phyloP scores from a whole-genome alignment of 2,329 filamentous ascomycete species.

The Chrysoporthe cubensis region DNA sequence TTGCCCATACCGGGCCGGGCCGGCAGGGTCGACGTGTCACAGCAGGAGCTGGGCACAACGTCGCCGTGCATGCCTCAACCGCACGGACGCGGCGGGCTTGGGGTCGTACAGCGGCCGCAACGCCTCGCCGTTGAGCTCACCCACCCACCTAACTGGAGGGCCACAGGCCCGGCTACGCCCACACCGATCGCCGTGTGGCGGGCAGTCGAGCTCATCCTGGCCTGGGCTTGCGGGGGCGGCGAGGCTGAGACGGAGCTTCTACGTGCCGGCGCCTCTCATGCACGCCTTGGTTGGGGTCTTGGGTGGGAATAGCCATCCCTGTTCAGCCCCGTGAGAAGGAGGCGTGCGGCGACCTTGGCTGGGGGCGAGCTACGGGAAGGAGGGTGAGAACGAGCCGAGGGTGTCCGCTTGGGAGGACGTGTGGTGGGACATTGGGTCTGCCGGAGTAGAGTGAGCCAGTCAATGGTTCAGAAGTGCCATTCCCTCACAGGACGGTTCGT shows the following conservation, averaged over 20 bases:
- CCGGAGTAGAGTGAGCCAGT: neutral
- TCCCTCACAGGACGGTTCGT: no score
- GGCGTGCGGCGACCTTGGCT: neutral
- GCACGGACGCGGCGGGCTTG: conserved; percentile 21
- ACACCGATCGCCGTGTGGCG: neutral
- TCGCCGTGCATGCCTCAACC: conserved; percentile 41
- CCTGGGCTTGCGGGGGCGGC: neutral
- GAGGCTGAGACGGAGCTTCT: neutral
- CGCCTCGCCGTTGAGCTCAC: conserved; percentile 42
- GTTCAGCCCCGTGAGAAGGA: neutral
- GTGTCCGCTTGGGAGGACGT: neutral
- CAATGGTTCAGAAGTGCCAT: no score
- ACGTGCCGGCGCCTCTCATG: conserved; percentile 24
- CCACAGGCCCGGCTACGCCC: conserved; percentile 41
- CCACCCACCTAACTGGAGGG: conserved; percentile 45
- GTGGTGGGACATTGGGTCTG: no score
- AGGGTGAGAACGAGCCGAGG: neutral
- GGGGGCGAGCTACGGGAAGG: neutral
- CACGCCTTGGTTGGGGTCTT: conserved; percentile 21
- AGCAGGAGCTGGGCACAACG: conserved; percentile 42
- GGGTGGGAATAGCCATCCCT: neutral
- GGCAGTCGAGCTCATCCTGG: neutral
- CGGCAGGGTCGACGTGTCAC: conserved; percentile 43
- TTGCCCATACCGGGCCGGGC: conserved; percentile 41
- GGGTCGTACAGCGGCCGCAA: conserved; percentile 31